Conservation (phyloP, 768 basidiomycete genomes). For the Tylopilus cervinicoccineus region DNA sequence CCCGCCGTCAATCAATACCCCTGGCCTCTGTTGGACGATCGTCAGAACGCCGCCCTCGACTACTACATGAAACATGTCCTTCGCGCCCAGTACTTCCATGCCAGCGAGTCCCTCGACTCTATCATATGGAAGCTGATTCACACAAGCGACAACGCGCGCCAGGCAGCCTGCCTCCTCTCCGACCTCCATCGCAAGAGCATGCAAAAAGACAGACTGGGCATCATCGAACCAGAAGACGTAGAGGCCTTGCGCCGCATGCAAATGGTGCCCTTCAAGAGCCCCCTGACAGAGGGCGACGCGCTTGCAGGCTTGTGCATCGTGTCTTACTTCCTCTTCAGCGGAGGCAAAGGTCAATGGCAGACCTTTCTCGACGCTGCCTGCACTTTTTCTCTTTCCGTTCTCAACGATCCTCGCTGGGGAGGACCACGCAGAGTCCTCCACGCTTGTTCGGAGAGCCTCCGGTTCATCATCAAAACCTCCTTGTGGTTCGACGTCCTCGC, state of each 20-base stretch:
- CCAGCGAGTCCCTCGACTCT: conserved; percentile 41
- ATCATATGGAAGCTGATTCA: conserved; percentile 52
- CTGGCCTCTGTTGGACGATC: conserved; percentile 11
- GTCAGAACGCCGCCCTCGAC: conserved; percentile 20
- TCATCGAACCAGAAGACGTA: conserved; percentile 23
- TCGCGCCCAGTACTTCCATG: conserved; percentile 66
- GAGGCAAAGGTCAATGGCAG: conserved; percentile 68
- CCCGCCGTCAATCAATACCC: conserved; percentile 10
- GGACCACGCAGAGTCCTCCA: conserved; percentile 45
- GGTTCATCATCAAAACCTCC: conserved; percentile 77
- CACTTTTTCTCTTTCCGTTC: conserved; percentile 47
- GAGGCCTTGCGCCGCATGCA: conserved; percentile 26
- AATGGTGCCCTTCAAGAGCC: conserved; percentile 16
- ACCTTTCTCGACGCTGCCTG: conserved; percentile 61
- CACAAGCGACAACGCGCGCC: conserved; percentile 42
- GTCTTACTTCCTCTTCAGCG: conserved; percentile 73
- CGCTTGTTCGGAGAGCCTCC: conserved; percentile 46
- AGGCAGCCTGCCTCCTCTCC: conserved; percentile 61
- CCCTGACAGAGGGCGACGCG: conserved; percentile 59
- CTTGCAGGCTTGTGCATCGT: conserved; percentile 76
- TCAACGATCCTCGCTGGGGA: conserved; percentile 35
- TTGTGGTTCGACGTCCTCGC: conserved; percentile 89
- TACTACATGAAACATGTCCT: conserved; percentile 64
- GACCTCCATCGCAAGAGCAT: conserved; percentile 45
- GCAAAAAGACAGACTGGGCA: conserved; percentile 21